phyloP scores from a whole-genome alignment of 1,284 basidiomycete genomes.

The Cryptococcus jaspeensis region DNA sequence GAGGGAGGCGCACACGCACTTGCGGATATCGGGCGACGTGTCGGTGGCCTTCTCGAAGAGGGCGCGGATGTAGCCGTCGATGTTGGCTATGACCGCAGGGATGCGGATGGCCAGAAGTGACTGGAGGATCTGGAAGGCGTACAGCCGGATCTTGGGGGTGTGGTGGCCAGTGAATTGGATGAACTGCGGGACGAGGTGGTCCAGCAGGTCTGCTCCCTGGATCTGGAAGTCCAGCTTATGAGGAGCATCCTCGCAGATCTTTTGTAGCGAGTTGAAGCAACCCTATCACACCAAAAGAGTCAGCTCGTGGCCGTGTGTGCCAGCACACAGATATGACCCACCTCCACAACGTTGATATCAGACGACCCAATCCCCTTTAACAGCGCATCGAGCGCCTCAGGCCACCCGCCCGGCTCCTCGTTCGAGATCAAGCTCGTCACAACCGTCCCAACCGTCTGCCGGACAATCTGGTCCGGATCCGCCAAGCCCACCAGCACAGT shows the following conservation, averaged over 20 bases:
- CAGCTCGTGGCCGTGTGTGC: background rate
- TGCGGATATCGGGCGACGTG: constrained; percentile 85
- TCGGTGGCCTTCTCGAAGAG: constrained; percentile 95
- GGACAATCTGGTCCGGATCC: constrained; percentile 77
- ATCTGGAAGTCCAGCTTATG: constrained; percentile 92
- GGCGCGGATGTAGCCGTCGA: constrained; percentile 88
- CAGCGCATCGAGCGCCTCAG: constrained; percentile 81
- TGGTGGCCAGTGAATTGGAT: constrained; percentile 75
- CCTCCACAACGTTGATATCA: constrained; percentile 76
- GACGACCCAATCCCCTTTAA: constrained; percentile 72
- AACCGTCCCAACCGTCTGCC: constrained; percentile 86
- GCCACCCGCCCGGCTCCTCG: constrained; percentile 85
- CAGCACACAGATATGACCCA: constrained; percentile 53
- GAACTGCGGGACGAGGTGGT: constrained; percentile 95
- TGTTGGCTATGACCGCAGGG: constrained; percentile 80
- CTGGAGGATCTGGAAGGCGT: constrained; percentile 90
- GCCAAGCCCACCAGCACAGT: constrained; percentile 77
- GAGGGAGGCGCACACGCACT: constrained; percentile 93
- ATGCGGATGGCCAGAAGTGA: constrained; percentile 85
- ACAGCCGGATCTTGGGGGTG: constrained; percentile 74
- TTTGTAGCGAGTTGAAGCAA: constrained; percentile 90
- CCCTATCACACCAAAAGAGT: constrained; percentile 58
- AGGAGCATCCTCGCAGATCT: constrained; percentile 96
- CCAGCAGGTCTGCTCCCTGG: constrained; percentile 74
- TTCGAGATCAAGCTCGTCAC: constrained; percentile 82